These are phyloP conservation scores for Escovopsis sp. DNA, from an alignment of 2,329 filamentous ascomycete species.

Conservation along the genomic window DNA sequence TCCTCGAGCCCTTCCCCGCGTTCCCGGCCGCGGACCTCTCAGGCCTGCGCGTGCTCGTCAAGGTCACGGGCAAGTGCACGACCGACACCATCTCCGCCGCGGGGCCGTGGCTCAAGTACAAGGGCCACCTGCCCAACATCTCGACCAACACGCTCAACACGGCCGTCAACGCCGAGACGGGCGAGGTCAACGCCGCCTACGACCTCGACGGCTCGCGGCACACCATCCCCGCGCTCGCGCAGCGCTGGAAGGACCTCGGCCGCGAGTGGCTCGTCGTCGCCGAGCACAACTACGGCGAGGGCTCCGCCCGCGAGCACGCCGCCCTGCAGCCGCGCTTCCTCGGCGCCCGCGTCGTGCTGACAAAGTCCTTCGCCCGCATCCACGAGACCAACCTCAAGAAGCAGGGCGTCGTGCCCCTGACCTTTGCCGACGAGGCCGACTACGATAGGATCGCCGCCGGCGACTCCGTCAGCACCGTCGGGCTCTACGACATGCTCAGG, in stretches of 20 bases:
- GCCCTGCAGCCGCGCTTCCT: constrained; percentile 85
- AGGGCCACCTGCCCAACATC: constrained; percentile 97
- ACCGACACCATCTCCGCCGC: constrained; percentile 97
- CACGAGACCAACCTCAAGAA: constrained; percentile 96
- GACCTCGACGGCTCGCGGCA: constrained; percentile 62
- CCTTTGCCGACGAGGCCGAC: constrained; percentile 75
- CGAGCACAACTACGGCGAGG: constrained; percentile 95
- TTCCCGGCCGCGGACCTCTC: constrained; percentile 67
- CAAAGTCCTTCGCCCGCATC: constrained; percentile 81
- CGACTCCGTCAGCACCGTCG: constrained; percentile 70
- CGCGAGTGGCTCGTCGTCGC: constrained; percentile 87
- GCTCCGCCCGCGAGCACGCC: constrained; percentile 77
- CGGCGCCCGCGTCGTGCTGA: constrained; percentile 67
- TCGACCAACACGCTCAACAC: constrained; percentile 94
- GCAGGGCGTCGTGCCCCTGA: constrained; percentile 90
- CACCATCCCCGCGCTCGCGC: constrained; percentile 77
- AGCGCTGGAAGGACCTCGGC: constrained; percentile 62
- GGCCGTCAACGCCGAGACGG: constrained; percentile 80
- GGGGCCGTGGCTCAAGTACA: constrained; percentile 97
- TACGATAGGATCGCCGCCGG: constrained; percentile 74
- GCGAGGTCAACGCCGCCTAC: constrained; percentile 84
- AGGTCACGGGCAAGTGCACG: constrained; percentile 94
- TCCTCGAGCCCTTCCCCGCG: constrained; percentile 76
- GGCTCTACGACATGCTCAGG: constrained; percentile 66
- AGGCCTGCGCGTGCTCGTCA: constrained; percentile 77